Base-by-base conservation (phyloP, 2,329 filamentous ascomycete genomes). In the Fusarium pininemorale region DNA sequence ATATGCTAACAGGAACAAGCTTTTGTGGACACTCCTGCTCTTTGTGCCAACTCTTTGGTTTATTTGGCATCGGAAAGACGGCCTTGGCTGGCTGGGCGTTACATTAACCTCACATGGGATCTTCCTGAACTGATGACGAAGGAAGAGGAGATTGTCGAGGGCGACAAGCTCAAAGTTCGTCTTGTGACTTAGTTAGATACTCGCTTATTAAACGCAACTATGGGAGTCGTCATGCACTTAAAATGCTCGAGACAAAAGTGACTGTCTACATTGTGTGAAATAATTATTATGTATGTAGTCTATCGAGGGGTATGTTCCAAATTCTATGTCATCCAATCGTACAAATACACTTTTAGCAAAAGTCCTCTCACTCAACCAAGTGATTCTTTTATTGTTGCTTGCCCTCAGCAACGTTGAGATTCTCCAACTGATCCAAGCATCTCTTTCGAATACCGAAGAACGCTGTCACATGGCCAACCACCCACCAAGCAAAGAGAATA, bases 401-500 rank as follows among this genome's bases (percentile, higher is more conserved):
- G 13, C 53, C 70, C 6, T 71, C 70, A 5, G 10, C 15, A 5
- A 32, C 3, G 22, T 38, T 26, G 8, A 55, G 42, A 7, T 63
- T 42, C 18, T 74, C 55, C 14, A 63, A 42, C 42, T 70, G 63
- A 16, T 68, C 73, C 45, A 76, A 26, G 7, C 76, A 78, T 32
- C 73, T 69, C 65, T 80, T 78, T 30, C 72, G 69, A 7, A 79
- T 69, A 12, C 78, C 73, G 30, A 79, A 79, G 20, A 68, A 77
- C 0, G 72, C 69, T 0, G 68, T 66, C 3, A 79, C 62, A n/a
- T 80, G 78, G 5, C 73, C 77, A 5, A 76, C 61, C 24, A 84
- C 38, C 74, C 82, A 84, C 79, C 80, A 84, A 0, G 81, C 63
- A 37, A 87, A 86, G 6, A 87, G 70, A 6, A 86, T 79, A 1